A percentile compares a stretch with the other conserved stretches of the same genome.
Evolutionary conservation across 1,139 yeast genomes (phyloP).

Genomic region (Meyerozyma smithsonii): DNA sequence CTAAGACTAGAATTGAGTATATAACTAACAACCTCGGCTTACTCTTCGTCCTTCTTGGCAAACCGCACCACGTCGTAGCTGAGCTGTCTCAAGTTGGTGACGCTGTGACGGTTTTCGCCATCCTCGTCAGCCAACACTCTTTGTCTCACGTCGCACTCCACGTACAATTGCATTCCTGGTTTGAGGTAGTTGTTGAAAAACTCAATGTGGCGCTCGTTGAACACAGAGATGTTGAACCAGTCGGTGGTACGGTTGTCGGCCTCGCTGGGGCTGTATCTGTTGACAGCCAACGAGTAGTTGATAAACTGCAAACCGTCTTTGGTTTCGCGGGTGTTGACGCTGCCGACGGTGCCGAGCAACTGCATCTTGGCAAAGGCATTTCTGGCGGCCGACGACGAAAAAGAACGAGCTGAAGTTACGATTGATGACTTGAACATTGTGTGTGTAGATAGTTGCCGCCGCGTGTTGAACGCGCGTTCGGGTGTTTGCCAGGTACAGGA

Average conservation of each 20-base stretch:
- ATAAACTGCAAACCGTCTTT: constrained; percentile 34
- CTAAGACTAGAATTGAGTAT: no score
- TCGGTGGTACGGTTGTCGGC: constrained; percentile 30
- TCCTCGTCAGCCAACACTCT: constrained; percentile 31
- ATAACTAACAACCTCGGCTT: neutral
- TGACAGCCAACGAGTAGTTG: constrained; percentile 42
- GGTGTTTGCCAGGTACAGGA: constrained; percentile 6
- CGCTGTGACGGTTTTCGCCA: constrained; percentile 27
- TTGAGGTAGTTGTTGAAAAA: constrained; percentile 37
- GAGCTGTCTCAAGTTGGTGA: constrained; percentile 32
- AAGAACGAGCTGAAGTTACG: constrained; percentile 19
- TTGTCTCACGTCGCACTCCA: constrained; percentile 39
- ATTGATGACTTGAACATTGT: constrained; percentile 26
- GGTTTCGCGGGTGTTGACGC: constrained; percentile 33
- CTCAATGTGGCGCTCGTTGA: constrained; percentile 34
- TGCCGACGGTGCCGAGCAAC: constrained; percentile 41
- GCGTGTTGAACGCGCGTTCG: constrained; percentile 1
- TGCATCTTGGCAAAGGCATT: constrained; percentile 39
- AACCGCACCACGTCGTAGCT: constrained; percentile 36
- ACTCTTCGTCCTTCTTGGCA: constrained; percentile 23
- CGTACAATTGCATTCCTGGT: constrained; percentile 40
- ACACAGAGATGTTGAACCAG: constrained; percentile 41
- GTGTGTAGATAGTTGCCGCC: neutral
- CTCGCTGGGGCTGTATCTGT: constrained; percentile 30
- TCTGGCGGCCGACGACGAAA: constrained; percentile 29